Conservation (phyloP, 164 flowering plant genomes). For the Vitis rotundifolia region DNA sequence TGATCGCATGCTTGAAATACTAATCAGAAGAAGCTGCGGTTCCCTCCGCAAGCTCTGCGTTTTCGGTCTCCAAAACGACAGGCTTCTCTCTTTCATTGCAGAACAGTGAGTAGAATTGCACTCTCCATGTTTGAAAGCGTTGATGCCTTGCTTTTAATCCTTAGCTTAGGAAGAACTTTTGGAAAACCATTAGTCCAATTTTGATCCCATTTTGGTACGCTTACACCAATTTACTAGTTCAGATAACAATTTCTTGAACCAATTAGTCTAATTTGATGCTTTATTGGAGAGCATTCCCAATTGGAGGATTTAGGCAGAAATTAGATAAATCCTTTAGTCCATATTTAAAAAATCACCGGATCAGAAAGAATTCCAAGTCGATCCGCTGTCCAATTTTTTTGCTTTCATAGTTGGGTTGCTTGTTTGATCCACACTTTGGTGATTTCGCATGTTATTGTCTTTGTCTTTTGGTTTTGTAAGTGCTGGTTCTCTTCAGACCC, state of each 20-base stretch:
- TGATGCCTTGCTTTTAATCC: neutral
- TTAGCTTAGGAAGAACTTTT: neutral
- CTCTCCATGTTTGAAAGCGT: neutral
- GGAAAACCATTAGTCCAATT: neutral
- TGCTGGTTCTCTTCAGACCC: slow-evolving; percentile 57
- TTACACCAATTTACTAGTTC: neutral
- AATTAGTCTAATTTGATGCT: neutral
- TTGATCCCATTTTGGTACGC: neutral
- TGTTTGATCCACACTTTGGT: slow-evolving; percentile 7
- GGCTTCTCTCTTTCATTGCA: slow-evolving; percentile 54
- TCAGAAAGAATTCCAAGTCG: neutral
- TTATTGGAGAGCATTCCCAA: neutral
- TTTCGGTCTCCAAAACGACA: slow-evolving; percentile 33
- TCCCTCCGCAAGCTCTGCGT: slow-evolving; percentile 63
- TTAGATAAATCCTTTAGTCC: neutral
- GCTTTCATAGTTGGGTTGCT: neutral
- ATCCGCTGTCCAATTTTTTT: neutral
- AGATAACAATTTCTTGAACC: neutral
- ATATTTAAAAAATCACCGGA: neutral
- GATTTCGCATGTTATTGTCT: slow-evolving; percentile 9
- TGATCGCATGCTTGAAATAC: slow-evolving; percentile 62
- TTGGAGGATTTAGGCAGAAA: neutral
- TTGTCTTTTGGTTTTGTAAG: slow-evolving; percentile 33
- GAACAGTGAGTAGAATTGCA: slow-evolving; percentile 54
- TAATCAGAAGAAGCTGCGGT: slow-evolving; percentile 57